Evolutionary conservation across 345 rosid species (phyloP).

Genomic region (Cardamine chenopodiifolia): DNA sequence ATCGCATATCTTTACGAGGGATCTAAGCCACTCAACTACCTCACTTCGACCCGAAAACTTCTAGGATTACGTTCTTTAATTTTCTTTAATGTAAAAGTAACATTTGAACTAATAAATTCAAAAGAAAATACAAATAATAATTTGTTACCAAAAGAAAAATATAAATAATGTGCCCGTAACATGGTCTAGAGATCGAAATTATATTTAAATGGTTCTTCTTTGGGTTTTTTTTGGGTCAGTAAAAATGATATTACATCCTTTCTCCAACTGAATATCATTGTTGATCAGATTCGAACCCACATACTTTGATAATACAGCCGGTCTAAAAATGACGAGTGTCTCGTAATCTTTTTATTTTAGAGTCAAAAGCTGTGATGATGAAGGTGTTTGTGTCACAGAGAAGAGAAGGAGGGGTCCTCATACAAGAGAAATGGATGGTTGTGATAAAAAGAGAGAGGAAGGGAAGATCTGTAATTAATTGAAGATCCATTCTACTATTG

Average conservation of each 20-base stretch:
- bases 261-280: not conserved
- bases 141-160: not conserved
- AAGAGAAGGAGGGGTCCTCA: slow-evolving; percentile 5
- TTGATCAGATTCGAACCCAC: not conserved
- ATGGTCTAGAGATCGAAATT: not conserved
- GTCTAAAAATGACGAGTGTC: not conserved
- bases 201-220: not conserved
- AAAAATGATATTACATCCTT: not conserved
- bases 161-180: not conserved
- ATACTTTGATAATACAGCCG: not conserved
- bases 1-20: too few relatives aligned
- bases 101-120: not conserved
- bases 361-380: slow-evolving; percentile 40
- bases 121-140: not conserved
- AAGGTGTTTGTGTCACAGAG: slow-evolving; percentile 7
- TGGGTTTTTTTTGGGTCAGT: not conserved
- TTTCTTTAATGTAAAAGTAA: not conserved
- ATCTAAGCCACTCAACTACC: slow-evolving; percentile 22
- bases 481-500: slow-evolving; percentile 4
- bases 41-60: slow-evolving; percentile 20
- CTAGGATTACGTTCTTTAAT: slow-evolving; percentile 26
- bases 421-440: slow-evolving; percentile 14
- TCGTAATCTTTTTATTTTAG: not conserved
- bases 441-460: not conserved
- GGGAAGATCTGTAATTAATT: not conserved